Evolutionary conservation across 2,329 filamentous ascomycete genomes (phyloP).

Genomic region (Colletotrichum navitas): DNA sequence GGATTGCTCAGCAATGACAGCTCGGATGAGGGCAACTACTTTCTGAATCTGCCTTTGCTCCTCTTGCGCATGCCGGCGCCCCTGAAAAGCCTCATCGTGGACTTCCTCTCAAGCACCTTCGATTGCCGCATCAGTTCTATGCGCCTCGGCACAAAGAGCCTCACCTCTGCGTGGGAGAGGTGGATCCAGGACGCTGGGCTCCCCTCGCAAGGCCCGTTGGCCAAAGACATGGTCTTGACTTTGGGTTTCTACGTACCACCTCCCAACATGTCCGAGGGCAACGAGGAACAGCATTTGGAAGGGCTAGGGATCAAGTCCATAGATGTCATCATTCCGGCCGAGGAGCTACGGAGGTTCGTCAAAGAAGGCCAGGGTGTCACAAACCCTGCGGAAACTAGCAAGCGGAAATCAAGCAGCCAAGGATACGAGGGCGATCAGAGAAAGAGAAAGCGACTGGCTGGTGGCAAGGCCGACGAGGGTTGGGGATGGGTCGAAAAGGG

Average conservation of each 20-base stretch:
- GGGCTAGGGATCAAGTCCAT: conserved; percentile 57
- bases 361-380: conserved; percentile 53
- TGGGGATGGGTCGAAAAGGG: conserved; percentile 61
- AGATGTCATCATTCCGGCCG: conserved; percentile 64
- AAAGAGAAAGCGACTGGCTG: conserved; percentile 61
- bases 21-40: conserved; percentile 48
- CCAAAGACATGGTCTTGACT: conserved; percentile 64
- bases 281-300: conserved; percentile 40
- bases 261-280: conserved; percentile 17
- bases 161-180: conserved; percentile 63
- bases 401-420: conserved; percentile 37
- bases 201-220: conserved; percentile 49
- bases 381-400: conserved; percentile 21
- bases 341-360: conserved; percentile 62
- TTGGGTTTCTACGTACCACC: conserved; percentile 63
- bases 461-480: conserved; percentile 63
- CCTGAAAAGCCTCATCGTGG: conserved; percentile 61
- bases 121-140: conserved; percentile 68
- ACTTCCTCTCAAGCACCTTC: conserved; percentile 66
- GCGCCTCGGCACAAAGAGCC: conserved; percentile 62
- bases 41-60: conserved; percentile 64
- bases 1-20: conserved; percentile 1
- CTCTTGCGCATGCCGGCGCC: conserved; percentile 68
- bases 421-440: conserved; percentile 51
- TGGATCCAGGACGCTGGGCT: conserved; percentile 60